phyloP scores from a whole-genome alignment of 345 rosid species.

The Passiflora organensis region DNA sequence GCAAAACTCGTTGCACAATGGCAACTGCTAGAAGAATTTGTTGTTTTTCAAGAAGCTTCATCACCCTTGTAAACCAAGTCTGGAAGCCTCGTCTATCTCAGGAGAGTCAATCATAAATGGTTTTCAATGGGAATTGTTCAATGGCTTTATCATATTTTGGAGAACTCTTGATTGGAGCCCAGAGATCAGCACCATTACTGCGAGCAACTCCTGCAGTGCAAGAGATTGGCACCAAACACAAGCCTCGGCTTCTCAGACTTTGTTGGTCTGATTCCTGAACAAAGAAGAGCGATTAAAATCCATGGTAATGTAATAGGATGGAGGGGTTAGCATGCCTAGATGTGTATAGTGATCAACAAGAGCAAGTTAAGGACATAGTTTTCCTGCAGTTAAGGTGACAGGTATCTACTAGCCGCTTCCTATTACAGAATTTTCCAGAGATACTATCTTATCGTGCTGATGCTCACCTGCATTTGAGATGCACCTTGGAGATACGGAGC shows the following conservation, averaged over 20 bases:
- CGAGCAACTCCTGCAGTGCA: slow-evolving; percentile 65
- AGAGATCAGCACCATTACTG: slow-evolving; percentile 93
- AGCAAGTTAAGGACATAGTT: too few species aligned
- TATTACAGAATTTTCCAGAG: background rate
- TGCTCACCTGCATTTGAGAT: slow-evolving; percentile 49
- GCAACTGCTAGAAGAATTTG: background rate
- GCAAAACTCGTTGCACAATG: background rate
- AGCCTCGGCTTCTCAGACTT: slow-evolving; percentile 65
- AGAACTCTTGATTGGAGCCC: slow-evolving; percentile 90
- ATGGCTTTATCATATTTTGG: slow-evolving; percentile 42
- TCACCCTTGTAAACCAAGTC: background rate
- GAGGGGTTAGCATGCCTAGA: too few species aligned
- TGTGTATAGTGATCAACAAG: too few species aligned
- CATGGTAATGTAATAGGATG: too few species aligned
- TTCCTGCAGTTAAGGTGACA: too few species aligned
- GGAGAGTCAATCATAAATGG: slow-evolving; percentile 9
- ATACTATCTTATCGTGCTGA: slow-evolving; percentile 1
- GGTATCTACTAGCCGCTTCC: too few species aligned
- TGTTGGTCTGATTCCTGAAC: slow-evolving; percentile 49
- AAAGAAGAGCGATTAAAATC: background rate
- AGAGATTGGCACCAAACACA: slow-evolving; percentile 81
- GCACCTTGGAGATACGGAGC: slow-evolving; percentile 81
- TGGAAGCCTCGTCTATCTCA: background rate
- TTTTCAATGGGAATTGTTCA: slow-evolving; percentile 6
- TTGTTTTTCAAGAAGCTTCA: background rate